Evolutionary conservation across 257 asterid species (phyloP).

Genomic region (Solanum piurae): DNA sequence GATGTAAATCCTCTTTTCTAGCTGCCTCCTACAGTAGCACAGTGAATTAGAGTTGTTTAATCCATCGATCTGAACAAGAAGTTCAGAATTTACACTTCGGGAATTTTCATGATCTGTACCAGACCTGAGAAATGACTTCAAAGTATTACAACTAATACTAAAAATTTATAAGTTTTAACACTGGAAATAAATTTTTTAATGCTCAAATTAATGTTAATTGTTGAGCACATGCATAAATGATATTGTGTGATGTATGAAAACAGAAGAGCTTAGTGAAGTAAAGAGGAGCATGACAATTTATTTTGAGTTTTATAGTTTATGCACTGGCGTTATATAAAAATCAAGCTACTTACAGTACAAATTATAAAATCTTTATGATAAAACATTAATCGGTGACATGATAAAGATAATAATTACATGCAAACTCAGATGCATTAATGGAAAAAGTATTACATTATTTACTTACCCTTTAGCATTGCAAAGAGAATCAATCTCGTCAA

Average conservation of each 20-base stretch:
- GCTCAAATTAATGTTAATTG: background rate
- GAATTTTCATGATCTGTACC: conserved; percentile 92
- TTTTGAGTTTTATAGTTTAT: background rate
- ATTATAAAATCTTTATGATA: too few relatives aligned
- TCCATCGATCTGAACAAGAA: conserved; percentile 85
- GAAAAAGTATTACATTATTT: too few relatives aligned
- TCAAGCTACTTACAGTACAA: too few relatives aligned
- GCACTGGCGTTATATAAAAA: too few relatives aligned
- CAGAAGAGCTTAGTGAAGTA: background rate
- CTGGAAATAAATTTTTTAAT: background rate
- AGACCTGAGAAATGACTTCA: conserved; percentile 34
- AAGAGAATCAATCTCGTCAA: conserved; percentile 62
- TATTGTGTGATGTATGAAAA: background rate
- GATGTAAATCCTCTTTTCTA: conserved; percentile 86
- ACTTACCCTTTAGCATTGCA: background rate
- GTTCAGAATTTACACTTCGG: conserved; percentile 81
- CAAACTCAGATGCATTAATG: too few relatives aligned
- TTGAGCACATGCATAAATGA: background rate
- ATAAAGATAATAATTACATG: too few relatives aligned
- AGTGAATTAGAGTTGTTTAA: conserved; percentile 49
- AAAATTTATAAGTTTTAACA: background rate
- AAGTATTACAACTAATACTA: background rate
- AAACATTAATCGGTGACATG: too few relatives aligned
- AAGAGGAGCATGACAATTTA: background rate
- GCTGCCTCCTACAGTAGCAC: conserved; percentile 60